Evolutionary conservation across 352 stramenopile species (phyloP).

Genomic region (Globisporangium spiculum): DNA sequence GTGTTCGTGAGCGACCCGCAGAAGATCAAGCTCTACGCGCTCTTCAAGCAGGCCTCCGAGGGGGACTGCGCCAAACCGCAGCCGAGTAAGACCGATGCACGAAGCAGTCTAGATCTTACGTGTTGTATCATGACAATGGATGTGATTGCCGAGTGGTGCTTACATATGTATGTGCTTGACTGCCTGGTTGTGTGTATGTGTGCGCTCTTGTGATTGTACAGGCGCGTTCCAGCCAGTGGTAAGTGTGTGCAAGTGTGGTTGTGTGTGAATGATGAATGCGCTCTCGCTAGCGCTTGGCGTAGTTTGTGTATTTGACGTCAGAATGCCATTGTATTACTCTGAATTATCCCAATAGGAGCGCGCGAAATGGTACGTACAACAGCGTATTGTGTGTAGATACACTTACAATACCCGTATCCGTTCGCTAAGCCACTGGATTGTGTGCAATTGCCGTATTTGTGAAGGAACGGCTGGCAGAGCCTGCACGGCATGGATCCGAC

Average conservation of each 20-base stretch:
- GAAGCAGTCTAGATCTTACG: background rate
- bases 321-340: background rate
- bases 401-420: background rate
- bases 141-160: background rate
- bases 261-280: background rate
- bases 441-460: background rate
- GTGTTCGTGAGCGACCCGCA: conserved; percentile 54
- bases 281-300: too few relatives aligned
- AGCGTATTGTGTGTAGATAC: background rate
- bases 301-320: background rate
- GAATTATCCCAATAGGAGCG: conserved; percentile 29
- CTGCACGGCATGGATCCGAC: conserved; percentile 33
- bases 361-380: conserved; percentile 47
- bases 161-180: background rate
- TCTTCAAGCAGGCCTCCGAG: conserved; percentile 77
- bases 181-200: background rate
- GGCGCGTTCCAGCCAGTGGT: conserved; percentile 56
- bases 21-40: conserved; percentile 74
- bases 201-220: conserved; percentile 4
- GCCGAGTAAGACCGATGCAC: conserved; percentile 29
- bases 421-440: background rate
- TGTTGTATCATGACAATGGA: background rate
- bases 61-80: conserved; percentile 55
- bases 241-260: conserved; percentile 12
- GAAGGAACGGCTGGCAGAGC: conserved; percentile 44